Evolutionary conservation across 164 flowering plant species (phyloP).

Genomic region (Chimonanthus praecox): DNA sequence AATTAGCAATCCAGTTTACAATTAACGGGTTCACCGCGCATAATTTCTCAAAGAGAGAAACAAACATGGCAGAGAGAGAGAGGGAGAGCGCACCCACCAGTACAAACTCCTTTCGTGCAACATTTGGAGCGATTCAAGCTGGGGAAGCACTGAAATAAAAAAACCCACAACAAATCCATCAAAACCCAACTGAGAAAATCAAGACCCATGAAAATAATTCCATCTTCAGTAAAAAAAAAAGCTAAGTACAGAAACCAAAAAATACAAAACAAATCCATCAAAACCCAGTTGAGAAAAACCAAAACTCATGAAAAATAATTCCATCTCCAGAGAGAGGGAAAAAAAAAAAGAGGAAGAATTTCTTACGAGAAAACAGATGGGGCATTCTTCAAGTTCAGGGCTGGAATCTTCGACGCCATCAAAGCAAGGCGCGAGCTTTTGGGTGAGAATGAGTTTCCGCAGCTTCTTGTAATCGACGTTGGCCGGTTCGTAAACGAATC

Average conservation of each 20-base stretch:
- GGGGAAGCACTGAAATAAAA: conserved; percentile 21
- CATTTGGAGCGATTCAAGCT: conserved; percentile 37
- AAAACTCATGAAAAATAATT: background rate
- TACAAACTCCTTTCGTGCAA: conserved; percentile 31
- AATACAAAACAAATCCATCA: conserved; percentile 3
- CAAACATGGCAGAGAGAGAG: background rate
- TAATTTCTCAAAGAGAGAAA: background rate
- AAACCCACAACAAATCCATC: conserved; percentile 4
- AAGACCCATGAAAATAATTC: background rate
- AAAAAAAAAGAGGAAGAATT: background rate
- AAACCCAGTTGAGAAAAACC: background rate
- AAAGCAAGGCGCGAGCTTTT: conserved; percentile 35
- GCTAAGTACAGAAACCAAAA: conserved; percentile 16
- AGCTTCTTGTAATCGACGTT: conserved; percentile 32
- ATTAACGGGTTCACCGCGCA: background rate
- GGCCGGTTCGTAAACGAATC: conserved; percentile 12
- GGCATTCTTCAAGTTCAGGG: conserved; percentile 35
- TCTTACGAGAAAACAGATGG: conserved; percentile 31
- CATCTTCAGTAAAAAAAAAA: background rate
- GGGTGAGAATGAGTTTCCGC: conserved; percentile 20
- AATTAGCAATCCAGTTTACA: background rate
- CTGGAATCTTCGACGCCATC: conserved; percentile 25
- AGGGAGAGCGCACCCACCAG: conserved; percentile 16
- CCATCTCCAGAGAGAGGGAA: background rate
- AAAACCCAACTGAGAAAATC: background rate